Percentiles rank a stretch among this genome's conserved stretches.
Conservation (phyloP, 257 asterid genomes). For the Plectranthus barbatus region DNA sequence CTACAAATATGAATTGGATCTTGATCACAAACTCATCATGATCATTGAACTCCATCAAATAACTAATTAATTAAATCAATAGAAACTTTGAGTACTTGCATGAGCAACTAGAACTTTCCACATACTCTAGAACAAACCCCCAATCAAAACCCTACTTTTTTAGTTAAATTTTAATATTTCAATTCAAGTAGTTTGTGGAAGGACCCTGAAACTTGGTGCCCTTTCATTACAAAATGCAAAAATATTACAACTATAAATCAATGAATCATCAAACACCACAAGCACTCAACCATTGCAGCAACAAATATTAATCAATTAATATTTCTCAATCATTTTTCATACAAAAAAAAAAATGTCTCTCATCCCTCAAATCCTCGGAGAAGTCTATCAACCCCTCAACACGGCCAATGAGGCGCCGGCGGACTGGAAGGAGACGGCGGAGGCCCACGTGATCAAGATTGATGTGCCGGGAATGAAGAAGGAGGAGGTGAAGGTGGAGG, state of each 20-base stretch:
- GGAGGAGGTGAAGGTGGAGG: neutral
- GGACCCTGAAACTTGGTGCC: constrained; percentile 8
- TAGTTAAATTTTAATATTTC: no score
- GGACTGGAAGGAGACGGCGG: neutral
- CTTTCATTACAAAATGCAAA: neutral
- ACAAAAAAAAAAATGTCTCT: neutral
- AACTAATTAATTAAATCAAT: no score
- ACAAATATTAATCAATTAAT: neutral
- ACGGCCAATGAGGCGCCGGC: neutral
- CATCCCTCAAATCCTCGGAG: neutral
- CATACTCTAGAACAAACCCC: neutral
- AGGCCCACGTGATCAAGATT: neutral
- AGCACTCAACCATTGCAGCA: neutral
- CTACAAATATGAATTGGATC: no score
- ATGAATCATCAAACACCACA: neutral
- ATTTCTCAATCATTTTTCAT: no score
- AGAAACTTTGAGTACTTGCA: no score
- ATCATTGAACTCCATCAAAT: no score
- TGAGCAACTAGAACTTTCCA: neutral
- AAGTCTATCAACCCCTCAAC: neutral
- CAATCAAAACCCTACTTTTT: neutral
- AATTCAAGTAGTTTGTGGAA: neutral
- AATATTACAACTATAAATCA: no score
- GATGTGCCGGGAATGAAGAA: neutral
- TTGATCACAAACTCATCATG: no score